Evolutionary conservation across 1,284 basidiomycete species (phyloP), one percentile per base, ranked within the genome.

Genomic region (Cryptococcus floricola): DNA sequence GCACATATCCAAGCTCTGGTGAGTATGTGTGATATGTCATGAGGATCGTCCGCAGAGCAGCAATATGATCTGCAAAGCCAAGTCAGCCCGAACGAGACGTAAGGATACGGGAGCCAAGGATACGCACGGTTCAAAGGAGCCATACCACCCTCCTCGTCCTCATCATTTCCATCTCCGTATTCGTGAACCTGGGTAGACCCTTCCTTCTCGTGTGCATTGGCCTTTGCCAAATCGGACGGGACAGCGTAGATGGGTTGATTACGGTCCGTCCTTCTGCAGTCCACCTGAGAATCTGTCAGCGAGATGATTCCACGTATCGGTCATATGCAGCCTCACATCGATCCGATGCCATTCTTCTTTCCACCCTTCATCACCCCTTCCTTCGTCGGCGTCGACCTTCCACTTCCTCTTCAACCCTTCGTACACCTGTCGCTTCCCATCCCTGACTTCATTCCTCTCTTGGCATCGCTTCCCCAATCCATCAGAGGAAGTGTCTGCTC

Each of bases 221-320:
- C 55, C 13, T 53, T 50, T 13, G 56, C 65, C 12, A 57, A 58
- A 16, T 71, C 68, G 1, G 64, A 57, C 3, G 81, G 80, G 4
- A 83, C 81, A 1, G 86, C 82, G 67, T 96, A 98, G 50, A 96
- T 80, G 0, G 89, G 84, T 61, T 97, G 92, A 16, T 83, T 88
- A 16, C 95, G 84, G 74, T 99, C 96, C n/a, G 96, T 98, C 13
- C 96, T 84, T 51, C 95, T 85, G 69, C 95, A 98, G 71, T 98
- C 96, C 50, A 98, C 94, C 69, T 96, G 87, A 62, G n/a, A 34
- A 48, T n/a, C 25, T 18, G 48, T 53, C 48, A 52, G 47, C 37
- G 31, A 27, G 16, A 25, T 0, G 3, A 46, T 31, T 8, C 47
- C 19, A 39, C 45, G 27, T 25, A 19, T 70, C 75, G 23, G 2